Base-by-base conservation (phyloP, 2,329 filamentous ascomycete genomes). In the Rugonectria rugulosa region DNA sequence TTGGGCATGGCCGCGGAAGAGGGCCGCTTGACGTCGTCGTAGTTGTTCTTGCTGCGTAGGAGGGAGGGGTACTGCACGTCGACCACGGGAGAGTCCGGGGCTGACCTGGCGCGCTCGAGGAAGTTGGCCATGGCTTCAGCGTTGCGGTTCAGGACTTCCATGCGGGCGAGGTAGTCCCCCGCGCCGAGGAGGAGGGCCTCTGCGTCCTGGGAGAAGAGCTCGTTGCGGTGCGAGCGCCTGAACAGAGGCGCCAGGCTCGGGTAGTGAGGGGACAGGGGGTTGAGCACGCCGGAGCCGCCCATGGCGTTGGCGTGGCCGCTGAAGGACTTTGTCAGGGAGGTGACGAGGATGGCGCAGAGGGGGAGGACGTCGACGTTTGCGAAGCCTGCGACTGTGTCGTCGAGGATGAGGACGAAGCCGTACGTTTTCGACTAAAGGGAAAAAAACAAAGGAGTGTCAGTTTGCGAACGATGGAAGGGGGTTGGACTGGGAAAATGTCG, bases 271-370 rank as follows among this genome's bases (percentile, higher is more conserved):
- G 78, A 81, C 4, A 73, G 63, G 0, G 81, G 81, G 63, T 82
- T 82, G 34, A 85, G 72, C 34, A 79, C 73, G 15, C 76, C 62
- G 45, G 77, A 79, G n/a, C 79, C 83, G 27, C 73, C 82, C 73
- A 86, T 79, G 42, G 81, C 79, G 61, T 87, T 77, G 19, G 81
- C 76, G 56, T 79, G 79, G 14, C 85, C 85, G 56, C 73, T 83
- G 64, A 88, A 86, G 2, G 77, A 76, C 68, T 87, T 87, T n/a
- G 82, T 86, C 14, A 86, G 72, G 20, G 77, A 81, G 0, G 79
- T 79, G 14, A 82, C 60, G 24, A 87, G 57, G 0, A 84, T 66
- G 59, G 87, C 82, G 2, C 78, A 77, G 0, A 75, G 70, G 5
- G 69, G 60, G 4, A 84, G 66, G 27, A 87, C 67, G 63, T 86